phyloP scores from a whole-genome alignment of 2,329 filamentous ascomycete species.

The Tolypocladium amazonense region DNA sequence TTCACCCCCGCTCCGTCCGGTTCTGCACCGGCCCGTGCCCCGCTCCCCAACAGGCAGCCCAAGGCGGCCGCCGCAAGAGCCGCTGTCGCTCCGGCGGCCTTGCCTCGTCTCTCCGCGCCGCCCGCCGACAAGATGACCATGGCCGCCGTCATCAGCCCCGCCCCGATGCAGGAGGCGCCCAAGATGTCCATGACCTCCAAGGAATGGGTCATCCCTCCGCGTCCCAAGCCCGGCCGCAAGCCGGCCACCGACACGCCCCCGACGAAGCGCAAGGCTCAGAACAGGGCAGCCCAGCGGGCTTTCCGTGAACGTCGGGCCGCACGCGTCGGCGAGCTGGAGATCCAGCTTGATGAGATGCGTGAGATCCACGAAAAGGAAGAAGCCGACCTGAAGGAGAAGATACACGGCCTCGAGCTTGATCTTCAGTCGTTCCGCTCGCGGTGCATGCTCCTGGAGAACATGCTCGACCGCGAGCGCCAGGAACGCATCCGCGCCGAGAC shows the following conservation, averaged over 20 bases:
- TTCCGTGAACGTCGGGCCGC: slow-evolving; percentile 83
- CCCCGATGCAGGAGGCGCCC: slow-evolving; percentile 27
- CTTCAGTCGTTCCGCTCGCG: slow-evolving; percentile 53
- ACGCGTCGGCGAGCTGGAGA: slow-evolving; percentile 66
- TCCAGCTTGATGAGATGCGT: slow-evolving; percentile 52
- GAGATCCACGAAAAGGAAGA: slow-evolving; percentile 46
- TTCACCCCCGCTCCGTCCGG: slow-evolving; percentile 5
- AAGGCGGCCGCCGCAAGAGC: slow-evolving; percentile 12
- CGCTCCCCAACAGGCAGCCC: slow-evolving; percentile 11
- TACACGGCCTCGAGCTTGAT: slow-evolving; percentile 51
- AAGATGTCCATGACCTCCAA: slow-evolving; percentile 60
- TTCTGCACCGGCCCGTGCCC: slow-evolving; percentile 8
- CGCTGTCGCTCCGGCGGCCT: slow-evolving; percentile 12
- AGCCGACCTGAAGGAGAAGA: slow-evolving; percentile 45
- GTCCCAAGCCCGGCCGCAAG: slow-evolving; percentile 85
- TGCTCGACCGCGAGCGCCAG: slow-evolving; percentile 48
- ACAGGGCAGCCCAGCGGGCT: slow-evolving; percentile 79
- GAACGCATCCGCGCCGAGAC: slow-evolving; percentile 33
- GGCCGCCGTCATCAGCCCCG: slow-evolving; percentile 34
- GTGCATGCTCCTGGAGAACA: slow-evolving; percentile 51
- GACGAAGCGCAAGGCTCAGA: slow-evolving; percentile 90
- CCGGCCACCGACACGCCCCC: slow-evolving; percentile 86
- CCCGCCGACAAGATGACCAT: slow-evolving; percentile 35
- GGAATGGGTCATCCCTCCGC: slow-evolving; percentile 77
- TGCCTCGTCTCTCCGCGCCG: slow-evolving; percentile 21